Evolutionary conservation across 345 rosid species (phyloP), one percentile per base, ranked within the genome.

Genomic region (Camelina hispida): DNA sequence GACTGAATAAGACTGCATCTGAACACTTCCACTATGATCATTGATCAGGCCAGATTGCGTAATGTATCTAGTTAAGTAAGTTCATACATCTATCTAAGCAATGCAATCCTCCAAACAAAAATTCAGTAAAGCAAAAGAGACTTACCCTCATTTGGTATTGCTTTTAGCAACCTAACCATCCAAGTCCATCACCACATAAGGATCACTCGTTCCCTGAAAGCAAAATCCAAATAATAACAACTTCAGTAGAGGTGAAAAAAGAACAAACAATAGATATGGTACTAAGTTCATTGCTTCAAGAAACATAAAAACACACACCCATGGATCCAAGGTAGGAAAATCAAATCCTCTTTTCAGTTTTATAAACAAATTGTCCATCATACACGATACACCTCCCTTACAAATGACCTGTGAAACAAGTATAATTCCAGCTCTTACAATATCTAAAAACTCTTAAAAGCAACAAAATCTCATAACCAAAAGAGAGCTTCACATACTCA

Each of bases 251-350:
- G 28, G 28, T 25, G n/a, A 25, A 25, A 25, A 25, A 25, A 25
- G 28, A 25, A 25, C 28, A 25, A 25, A 25, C 28, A 25, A 25
- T 25, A 25, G 4, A 25, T 5, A 34, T 18, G 12, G 23, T 20
- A 23, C 4, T 5, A 12, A 57, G 2, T 25, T 38, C 17, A 61
- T 12, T 13, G 20, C 13, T 56, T 40, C 5, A 55, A 64, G 43
- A 10, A 6, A 55, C 16, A 0, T 69, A 44, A 34, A 43, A 50
- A 37, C 25, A 76, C 89, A 30, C 71, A 94, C 97, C 99, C 97
- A 94, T 38, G 92, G 97, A 81, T 94, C 99, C 93, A 94, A 87
- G 47, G 91, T 90, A 69, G 97, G 97, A 15, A 94, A 87, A 68
- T 87, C 67, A 69, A 86, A 54, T 22, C 97, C 96, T 77, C 84